These are phyloP conservation scores for Aspergillus alliaceus DNA, from an alignment of 2,329 filamentous ascomycete species.

Conservation along the genomic window DNA sequence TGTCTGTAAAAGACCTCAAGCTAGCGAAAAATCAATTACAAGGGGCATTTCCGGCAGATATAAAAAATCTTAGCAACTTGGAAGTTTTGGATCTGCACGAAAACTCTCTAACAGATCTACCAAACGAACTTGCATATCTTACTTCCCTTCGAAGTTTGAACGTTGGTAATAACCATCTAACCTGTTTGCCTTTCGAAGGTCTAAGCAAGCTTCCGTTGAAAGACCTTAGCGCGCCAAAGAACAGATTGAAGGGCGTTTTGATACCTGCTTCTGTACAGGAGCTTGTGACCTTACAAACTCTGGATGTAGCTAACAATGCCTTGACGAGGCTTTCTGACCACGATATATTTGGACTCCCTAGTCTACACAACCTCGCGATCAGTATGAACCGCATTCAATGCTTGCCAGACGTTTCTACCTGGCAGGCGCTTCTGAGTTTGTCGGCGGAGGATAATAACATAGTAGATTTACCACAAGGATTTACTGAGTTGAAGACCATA, in stretches of 20 bases:
- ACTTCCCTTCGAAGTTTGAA: slow-evolving; percentile 72
- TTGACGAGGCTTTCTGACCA: slow-evolving; percentile 55
- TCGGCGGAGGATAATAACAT: slow-evolving; percentile 81
- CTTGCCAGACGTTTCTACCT: slow-evolving; percentile 73
- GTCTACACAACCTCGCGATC: slow-evolving; percentile 71
- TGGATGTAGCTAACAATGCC: slow-evolving; percentile 78
- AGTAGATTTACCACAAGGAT: slow-evolving; percentile 71
- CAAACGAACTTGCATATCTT: slow-evolving; percentile 66
- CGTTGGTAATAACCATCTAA: slow-evolving; percentile 75
- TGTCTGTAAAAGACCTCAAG: slow-evolving; percentile 73
- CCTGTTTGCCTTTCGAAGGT: slow-evolving; percentile 67
- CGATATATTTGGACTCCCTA: slow-evolving; percentile 63
- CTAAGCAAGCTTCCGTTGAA: slow-evolving; percentile 68
- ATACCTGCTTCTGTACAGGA: slow-evolving; percentile 62
- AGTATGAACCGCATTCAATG: slow-evolving; percentile 74
- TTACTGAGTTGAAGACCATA: slow-evolving; percentile 66
- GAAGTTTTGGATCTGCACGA: slow-evolving; percentile 79
- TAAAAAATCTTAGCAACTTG: slow-evolving; percentile 66
- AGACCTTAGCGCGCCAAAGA: slow-evolving; percentile 74
- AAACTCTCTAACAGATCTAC: slow-evolving; percentile 74
- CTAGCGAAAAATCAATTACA: slow-evolving; percentile 75
- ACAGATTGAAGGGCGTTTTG: slow-evolving; percentile 71
- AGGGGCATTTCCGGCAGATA: slow-evolving; percentile 64
- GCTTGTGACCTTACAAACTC: slow-evolving; percentile 65
- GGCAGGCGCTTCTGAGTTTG: slow-evolving; percentile 71